Conservation (phyloP, 2,329 filamentous ascomycete genomes). For the Alternaria triticina region DNA sequence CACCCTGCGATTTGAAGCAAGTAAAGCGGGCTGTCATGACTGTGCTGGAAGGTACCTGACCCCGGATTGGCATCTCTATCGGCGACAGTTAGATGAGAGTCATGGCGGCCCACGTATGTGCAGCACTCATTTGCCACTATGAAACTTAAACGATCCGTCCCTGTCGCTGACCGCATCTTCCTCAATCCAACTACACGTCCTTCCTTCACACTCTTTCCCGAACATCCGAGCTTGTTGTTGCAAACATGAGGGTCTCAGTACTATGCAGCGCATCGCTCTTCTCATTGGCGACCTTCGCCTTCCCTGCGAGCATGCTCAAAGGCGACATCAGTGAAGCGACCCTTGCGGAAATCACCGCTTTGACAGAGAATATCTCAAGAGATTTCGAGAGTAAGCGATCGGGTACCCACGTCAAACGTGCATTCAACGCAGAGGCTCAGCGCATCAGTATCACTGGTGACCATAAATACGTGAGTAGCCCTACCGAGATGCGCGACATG, state of each 20-base stretch:
- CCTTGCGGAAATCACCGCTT: constrained; percentile 16
- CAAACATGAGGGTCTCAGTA: constrained; percentile 16
- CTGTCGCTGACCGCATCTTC: not conserved
- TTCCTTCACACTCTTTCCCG: constrained; percentile 1
- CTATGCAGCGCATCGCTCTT: constrained; percentile 18
- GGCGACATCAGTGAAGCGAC: constrained; percentile 14
- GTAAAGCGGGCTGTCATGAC: constrained; percentile 1
- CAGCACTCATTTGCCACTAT: not conserved
- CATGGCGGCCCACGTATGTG: not conserved
- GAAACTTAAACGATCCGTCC: not conserved
- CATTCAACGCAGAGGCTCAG: constrained; percentile 21
- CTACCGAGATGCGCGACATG: not conserved
- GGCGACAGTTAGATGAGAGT: not conserved
- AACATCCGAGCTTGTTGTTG: not conserved
- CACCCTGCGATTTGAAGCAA: not conserved
- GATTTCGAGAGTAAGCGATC: constrained; percentile 11
- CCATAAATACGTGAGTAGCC: constrained; percentile 14
- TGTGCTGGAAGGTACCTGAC: constrained; percentile 1
- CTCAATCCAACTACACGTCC: not conserved
- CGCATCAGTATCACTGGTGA: constrained; percentile 17
- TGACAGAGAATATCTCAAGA: constrained; percentile 17
- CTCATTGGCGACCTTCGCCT: constrained; percentile 15
- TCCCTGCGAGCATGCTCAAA: constrained; percentile 19
- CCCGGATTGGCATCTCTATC: constrained; percentile 1
- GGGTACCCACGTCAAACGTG: constrained; percentile 8